Evolutionary conservation across 2,329 filamentous ascomycete species (phyloP).

Genomic region (Chlorencoelia australis): DNA sequence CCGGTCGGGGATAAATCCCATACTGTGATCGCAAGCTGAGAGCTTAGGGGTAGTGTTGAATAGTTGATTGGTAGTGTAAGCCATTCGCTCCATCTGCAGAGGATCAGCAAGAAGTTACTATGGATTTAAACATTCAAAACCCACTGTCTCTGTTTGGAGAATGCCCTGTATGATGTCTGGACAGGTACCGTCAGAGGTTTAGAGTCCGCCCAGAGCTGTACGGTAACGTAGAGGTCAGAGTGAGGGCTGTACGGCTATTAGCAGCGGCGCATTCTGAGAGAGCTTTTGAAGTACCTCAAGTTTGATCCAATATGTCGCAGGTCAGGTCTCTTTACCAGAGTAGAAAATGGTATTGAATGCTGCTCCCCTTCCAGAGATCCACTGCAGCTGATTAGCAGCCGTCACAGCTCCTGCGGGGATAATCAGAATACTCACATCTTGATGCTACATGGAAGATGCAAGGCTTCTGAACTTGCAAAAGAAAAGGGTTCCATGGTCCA

Average conservation of each 20-base stretch:
- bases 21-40: slow-evolving; percentile 81
- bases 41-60: slow-evolving; percentile 68
- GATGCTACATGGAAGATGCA: slow-evolving; percentile 62
- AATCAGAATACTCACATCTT: slow-evolving; percentile 40
- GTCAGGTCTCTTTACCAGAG: slow-evolving; percentile 66
- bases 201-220: slow-evolving; percentile 89
- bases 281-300: slow-evolving; percentile 42
- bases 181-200: slow-evolving; percentile 88
- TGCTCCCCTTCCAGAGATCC: slow-evolving; percentile 71
- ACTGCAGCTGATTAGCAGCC: slow-evolving; percentile 34
- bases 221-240: slow-evolving; percentile 88
- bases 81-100: slow-evolving; percentile 94
- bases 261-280: slow-evolving; percentile 8
- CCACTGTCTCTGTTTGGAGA: slow-evolving; percentile 61
- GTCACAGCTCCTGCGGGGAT: background rate
- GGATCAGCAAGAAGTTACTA: slow-evolving; percentile 10
- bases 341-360: slow-evolving; percentile 64
- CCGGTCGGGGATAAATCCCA: slow-evolving; percentile 88
- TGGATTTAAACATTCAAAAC: slow-evolving; percentile 1
- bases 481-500: slow-evolving; percentile 82
- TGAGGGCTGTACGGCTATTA: slow-evolving; percentile 43
- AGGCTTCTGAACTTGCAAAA: slow-evolving; percentile 79
- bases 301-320: slow-evolving; percentile 84
- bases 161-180: slow-evolving; percentile 87
- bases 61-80: slow-evolving; percentile 78